These are phyloP conservation scores for Coemansia erecta DNA, from an alignment of 192 early-diverging fungal species.

Conservation along the genomic window DNA sequence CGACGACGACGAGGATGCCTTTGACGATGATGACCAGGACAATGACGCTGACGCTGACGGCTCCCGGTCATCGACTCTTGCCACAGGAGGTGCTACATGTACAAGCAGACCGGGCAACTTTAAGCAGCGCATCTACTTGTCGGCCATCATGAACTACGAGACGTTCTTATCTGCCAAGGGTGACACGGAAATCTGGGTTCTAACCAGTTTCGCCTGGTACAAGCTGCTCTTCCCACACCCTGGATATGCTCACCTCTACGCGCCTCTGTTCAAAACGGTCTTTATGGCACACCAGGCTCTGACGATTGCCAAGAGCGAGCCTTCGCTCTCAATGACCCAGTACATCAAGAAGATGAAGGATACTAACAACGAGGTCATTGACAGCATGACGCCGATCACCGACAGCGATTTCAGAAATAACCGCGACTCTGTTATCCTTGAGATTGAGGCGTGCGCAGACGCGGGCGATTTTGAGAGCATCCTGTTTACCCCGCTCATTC, in stretches of 20 bases:
- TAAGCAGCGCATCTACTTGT: slow-evolving; percentile 43
- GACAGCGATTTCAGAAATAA: slow-evolving; percentile 27
- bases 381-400: slow-evolving; percentile 21
- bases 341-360: slow-evolving; percentile 24
- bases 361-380: slow-evolving; percentile 19
- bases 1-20: slow-evolving; percentile 30
- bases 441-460: slow-evolving; percentile 38
- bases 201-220: slow-evolving; percentile 53
- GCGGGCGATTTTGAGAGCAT: slow-evolving; percentile 18
- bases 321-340: slow-evolving; percentile 13
- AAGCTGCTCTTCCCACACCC: slow-evolving; percentile 43
- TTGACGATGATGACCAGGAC: slow-evolving; percentile 19
- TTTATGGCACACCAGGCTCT: slow-evolving; percentile 47
- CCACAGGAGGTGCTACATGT: background rate
- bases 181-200: slow-evolving; percentile 45
- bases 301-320: slow-evolving; percentile 7
- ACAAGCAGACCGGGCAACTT: slow-evolving; percentile 27
- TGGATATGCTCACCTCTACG: slow-evolving; percentile 27
- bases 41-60: slow-evolving; percentile 4
- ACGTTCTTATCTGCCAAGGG: slow-evolving; percentile 20
- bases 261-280: slow-evolving; percentile 34
- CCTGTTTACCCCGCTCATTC: slow-evolving; percentile 31
- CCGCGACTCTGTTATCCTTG: slow-evolving; percentile 33
- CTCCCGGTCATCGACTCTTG: background rate
- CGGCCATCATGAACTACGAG: slow-evolving; percentile 46